Evolutionary conservation across 176 grass and related monocot genomes (phyloP), one percentile per base, ranked within the genome.

Genomic region (Oryza meridionalis): DNA sequence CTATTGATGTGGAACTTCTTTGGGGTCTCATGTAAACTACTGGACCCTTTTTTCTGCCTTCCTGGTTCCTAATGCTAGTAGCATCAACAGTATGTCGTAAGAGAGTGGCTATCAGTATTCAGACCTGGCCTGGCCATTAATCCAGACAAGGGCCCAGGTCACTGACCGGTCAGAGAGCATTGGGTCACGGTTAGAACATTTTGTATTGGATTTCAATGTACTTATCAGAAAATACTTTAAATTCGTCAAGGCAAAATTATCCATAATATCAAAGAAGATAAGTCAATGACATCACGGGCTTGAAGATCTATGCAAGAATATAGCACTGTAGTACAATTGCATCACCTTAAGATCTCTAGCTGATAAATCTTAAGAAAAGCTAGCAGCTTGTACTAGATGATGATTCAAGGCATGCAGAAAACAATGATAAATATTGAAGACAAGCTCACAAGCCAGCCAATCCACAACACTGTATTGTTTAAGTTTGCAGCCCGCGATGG

Each of bases 1-100:
- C 46, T 58, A 51, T 27, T 63, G 13, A 7, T 37, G 17, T 65
- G 49, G 2, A 85, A 66, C 70, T 84, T 66, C 59, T 86, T 79
- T 77, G 45, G 50, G 72, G 32, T 58, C 73, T 42, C 8, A 55
- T 3, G 14, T n/a, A 78, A 79, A 77, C 33, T 44, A 77, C 72
- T 81, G 46, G 17, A 13, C 58, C 44, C 17, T 44, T 55, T 55
- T 72, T 72, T 37, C 42, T 82, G 50, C 53, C 53, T 58, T 58
- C 58, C 49, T 37, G n/a, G 35, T 66, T 35, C 21, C 75, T 3
- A 67, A 5, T 22, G 3, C 74, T 70, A 61, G 19, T 73, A 25
- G 27, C 55, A 82, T 62, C 68, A 72, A 61, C 21, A 61, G 58
- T 16, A 61, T 61, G n/a, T 4, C 21, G 8, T 61, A 61, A 61